Conservation (phyloP, 345 rosid genomes). For the Acer negundo region DNA sequence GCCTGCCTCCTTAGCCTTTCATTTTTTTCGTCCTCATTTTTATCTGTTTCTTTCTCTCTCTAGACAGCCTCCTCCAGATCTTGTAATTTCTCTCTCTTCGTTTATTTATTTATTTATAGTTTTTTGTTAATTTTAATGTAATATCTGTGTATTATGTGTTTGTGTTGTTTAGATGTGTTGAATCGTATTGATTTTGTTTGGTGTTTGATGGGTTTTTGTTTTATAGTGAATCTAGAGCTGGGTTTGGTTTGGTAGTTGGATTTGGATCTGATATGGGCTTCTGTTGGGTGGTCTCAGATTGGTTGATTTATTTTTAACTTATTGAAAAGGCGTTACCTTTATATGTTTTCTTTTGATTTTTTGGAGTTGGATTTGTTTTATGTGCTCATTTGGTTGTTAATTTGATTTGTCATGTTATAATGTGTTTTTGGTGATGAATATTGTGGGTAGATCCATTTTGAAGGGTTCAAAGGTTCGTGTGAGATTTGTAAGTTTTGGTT, state of each 20-base stretch:
- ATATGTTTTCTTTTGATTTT: not conserved
- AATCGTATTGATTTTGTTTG: not conserved
- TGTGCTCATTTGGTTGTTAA: not conserved
- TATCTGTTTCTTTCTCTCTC: not conserved
- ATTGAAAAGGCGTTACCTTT: not conserved
- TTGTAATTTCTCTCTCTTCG: conserved; percentile 16
- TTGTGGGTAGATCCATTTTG: not conserved
- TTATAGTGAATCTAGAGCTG: conserved; percentile 9
- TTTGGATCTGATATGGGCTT: not conserved
- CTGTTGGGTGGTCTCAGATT: not conserved
- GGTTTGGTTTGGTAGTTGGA: conserved; percentile 22
- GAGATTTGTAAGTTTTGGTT: not conserved
- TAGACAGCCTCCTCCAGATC: conserved; percentile 19
- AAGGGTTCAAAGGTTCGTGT: not conserved
- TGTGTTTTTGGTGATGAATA: not conserved
- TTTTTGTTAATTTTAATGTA: not conserved
- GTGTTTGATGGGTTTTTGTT: not conserved
- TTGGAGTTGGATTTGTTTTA: not conserved
- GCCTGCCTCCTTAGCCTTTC: not conserved
- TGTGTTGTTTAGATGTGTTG: not conserved
- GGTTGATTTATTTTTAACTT: not conserved
- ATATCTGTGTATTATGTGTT: not conserved
- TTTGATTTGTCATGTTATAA: not conserved
- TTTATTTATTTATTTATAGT: not conserved
- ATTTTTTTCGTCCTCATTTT: not conserved